These are phyloP conservation scores for Kalmusia sp. DNA, from an alignment of 2,329 filamentous ascomycete genomes.

Conservation along the genomic window DNA sequence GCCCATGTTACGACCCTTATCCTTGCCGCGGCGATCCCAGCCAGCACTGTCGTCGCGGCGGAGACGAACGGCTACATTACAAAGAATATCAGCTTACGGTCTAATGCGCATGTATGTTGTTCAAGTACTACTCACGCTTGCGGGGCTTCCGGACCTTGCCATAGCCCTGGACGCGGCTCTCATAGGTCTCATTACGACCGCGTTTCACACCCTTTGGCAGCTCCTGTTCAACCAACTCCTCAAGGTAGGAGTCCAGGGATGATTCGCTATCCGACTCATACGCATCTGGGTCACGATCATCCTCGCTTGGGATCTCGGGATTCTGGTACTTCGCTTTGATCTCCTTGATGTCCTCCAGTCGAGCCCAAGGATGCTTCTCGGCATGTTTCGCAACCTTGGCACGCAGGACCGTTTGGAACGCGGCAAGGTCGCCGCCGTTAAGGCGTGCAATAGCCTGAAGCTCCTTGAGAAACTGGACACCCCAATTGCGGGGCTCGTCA, in stretches of 20 bases:
- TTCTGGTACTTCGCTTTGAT: slow-evolving; percentile 38
- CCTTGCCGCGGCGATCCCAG: slow-evolving; percentile 34
- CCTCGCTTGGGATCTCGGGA: slow-evolving; percentile 20
- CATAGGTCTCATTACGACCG: slow-evolving; percentile 34
- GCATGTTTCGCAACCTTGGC: slow-evolving; percentile 33
- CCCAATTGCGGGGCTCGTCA: slow-evolving; percentile 45
- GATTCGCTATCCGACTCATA: slow-evolving; percentile 22
- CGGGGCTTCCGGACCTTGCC: slow-evolving; percentile 33
- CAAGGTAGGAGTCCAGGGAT: slow-evolving; percentile 36
- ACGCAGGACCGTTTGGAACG: slow-evolving; percentile 35
- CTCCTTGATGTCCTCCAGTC: slow-evolving; percentile 39
- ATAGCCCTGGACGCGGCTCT: slow-evolving; percentile 30
- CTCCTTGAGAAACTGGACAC: slow-evolving; percentile 45
- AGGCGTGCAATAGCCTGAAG: slow-evolving; percentile 40
- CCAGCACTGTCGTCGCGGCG: slow-evolving; percentile 34
- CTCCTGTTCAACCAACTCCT: slow-evolving; percentile 37
- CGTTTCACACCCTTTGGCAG: slow-evolving; percentile 27
- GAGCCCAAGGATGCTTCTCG: slow-evolving; percentile 39
- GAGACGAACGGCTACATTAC: slow-evolving; percentile 19
- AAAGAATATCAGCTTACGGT: neutral
- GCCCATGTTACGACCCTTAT: slow-evolving; percentile 16
- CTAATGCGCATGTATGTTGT: neutral
- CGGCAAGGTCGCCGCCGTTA: slow-evolving; percentile 30
- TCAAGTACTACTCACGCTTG: slow-evolving; percentile 2
- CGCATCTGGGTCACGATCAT: slow-evolving; percentile 10